These are phyloP conservation scores for Geotrichum macrosporum DNA, from an alignment of 1,139 yeast species.

Conservation along the genomic window DNA sequence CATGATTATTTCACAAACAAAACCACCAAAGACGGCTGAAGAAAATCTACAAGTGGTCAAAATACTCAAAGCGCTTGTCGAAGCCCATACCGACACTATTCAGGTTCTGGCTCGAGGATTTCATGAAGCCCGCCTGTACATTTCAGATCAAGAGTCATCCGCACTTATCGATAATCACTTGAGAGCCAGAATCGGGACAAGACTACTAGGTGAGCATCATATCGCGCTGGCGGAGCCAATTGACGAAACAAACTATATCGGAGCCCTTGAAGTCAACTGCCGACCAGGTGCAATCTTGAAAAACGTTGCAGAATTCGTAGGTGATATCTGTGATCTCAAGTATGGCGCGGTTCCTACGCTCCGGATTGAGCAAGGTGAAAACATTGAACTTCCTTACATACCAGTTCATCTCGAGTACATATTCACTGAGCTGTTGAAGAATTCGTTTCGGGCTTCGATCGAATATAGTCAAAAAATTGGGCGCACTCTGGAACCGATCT, in stretches of 20 bases:
- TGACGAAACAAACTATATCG: slow-evolving; percentile 49
- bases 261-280: slow-evolving; percentile 64
- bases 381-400: slow-evolving; percentile 64
- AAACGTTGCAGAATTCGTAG: slow-evolving; percentile 67
- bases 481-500: slow-evolving; percentile 50
- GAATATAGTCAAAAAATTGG: slow-evolving; percentile 45
- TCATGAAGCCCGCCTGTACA: slow-evolving; percentile 59
- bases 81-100: slow-evolving; percentile 76
- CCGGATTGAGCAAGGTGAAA: slow-evolving; percentile 47
- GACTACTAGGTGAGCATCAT: slow-evolving; percentile 82
- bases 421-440: slow-evolving; percentile 79
- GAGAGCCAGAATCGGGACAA: slow-evolving; percentile 77
- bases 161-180: slow-evolving; percentile 70
- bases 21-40: slow-evolving; percentile 46
- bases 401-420: slow-evolving; percentile 85
- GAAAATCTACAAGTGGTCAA: slow-evolving; percentile 52
- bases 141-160: slow-evolving; percentile 51
- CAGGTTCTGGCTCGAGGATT: slow-evolving; percentile 79
- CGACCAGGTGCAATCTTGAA: slow-evolving; percentile 57
- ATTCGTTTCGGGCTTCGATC: slow-evolving; percentile 79
- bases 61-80: slow-evolving; percentile 57
- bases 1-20: slow-evolving; percentile 50
- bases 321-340: slow-evolving; percentile 74
- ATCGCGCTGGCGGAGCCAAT: slow-evolving; percentile 52
- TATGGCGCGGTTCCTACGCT: slow-evolving; percentile 61